phyloP scores from a whole-genome alignment of 140 eudicot genomes.

The Oenanthe javanica region DNA sequence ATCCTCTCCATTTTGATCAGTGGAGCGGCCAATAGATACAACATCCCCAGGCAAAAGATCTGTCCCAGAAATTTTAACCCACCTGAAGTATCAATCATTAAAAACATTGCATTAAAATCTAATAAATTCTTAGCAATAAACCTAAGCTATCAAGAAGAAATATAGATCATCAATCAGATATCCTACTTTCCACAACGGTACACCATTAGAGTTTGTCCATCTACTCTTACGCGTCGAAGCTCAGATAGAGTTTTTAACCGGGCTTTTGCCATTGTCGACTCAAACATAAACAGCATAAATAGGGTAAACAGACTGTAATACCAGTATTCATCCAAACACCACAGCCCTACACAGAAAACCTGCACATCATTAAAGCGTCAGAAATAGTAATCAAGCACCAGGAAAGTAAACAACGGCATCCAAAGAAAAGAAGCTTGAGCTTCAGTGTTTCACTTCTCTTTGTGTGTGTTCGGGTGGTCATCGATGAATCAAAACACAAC shows the following conservation, averaged over 20 bases:
- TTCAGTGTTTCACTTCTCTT: too few relatives aligned
- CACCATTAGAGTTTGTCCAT: constrained; percentile 75
- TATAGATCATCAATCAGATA: neutral
- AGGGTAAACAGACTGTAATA: constrained; percentile 91
- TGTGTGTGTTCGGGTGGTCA: neutral
- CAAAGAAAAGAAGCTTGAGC: neutral
- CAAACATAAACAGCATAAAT: constrained; percentile 96
- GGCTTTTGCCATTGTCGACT: constrained; percentile 97
- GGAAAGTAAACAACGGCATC: neutral
- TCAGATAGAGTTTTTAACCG: constrained; percentile 93
- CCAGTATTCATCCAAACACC: constrained; percentile 99
- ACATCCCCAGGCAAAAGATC: constrained; percentile 93
- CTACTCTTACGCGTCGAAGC: constrained; percentile 94
- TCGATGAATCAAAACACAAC: constrained; percentile 12
- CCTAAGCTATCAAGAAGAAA: neutral
- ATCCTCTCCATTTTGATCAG: constrained; percentile 88
- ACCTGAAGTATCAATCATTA: constrained; percentile 34
- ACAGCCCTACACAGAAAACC: constrained; percentile 97
- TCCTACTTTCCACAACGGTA: constrained; percentile 96
- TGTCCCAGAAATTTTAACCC: constrained; percentile 84
- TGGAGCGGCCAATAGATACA: constrained; percentile 89
- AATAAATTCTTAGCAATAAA: neutral
- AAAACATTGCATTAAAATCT: constrained; percentile 10
- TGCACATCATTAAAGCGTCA: constrained; percentile 19
- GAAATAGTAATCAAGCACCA: constrained; percentile 3